Percentiles rank a stretch among this genome's conserved stretches.
These are phyloP conservation scores for Quercus alba DNA, from an alignment of 306 rosid species.

Conservation along the genomic window DNA sequence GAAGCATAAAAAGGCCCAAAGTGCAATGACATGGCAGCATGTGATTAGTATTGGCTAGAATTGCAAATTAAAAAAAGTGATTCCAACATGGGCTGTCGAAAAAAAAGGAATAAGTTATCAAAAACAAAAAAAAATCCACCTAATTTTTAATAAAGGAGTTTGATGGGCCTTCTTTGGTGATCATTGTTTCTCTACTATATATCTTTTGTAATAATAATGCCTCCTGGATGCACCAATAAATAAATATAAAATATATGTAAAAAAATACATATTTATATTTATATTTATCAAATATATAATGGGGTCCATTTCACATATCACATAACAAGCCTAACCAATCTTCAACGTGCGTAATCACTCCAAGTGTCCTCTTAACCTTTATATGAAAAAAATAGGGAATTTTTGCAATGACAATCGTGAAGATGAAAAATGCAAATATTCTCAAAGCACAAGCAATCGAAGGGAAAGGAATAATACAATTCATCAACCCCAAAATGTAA, in stretches of 20 bases:
- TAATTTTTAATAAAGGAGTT: not conserved
- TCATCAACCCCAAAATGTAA: no score
- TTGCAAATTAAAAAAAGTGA: slow-evolving; percentile 2
- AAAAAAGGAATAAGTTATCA: not conserved
- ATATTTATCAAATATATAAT: not conserved
- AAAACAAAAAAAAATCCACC: not conserved
- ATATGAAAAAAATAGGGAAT: not conserved
- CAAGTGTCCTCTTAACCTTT: not conserved
- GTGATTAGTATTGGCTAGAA: not conserved
- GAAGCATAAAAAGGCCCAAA: not conserved
- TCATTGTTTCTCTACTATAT: not conserved
- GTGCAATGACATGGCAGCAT: not conserved
- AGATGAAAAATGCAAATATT: slow-evolving; percentile 28
- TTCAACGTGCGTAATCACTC: not conserved
- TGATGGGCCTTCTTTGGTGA: not conserved
- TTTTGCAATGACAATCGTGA: not conserved
- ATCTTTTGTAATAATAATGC: not conserved
- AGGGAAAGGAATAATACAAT: not conserved
- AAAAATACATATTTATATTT: no score
- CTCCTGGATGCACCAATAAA: no score
- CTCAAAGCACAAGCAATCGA: slow-evolving; percentile 20
- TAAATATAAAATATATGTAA: no score
- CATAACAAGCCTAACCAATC: not conserved
- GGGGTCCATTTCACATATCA: no score
- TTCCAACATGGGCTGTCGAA: slow-evolving; percentile 13